These are phyloP conservation scores for Dictyostelium purpureum DNA, from an alignment of 78 protist species.

Conservation along the genomic window DNA sequence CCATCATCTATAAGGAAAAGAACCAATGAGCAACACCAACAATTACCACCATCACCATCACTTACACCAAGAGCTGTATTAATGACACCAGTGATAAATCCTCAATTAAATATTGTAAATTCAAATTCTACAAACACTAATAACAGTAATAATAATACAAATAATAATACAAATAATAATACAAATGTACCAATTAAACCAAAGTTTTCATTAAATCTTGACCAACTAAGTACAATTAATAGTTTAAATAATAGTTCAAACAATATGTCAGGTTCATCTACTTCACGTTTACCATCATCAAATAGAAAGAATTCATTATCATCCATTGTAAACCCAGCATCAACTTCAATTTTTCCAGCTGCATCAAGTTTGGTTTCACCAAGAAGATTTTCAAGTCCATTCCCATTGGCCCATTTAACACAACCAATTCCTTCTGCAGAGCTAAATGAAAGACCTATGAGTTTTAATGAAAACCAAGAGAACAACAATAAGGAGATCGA, in stretches of 20 bases:
- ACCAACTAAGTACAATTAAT: not conserved
- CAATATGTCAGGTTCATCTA: not conserved
- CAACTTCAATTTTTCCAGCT: not conserved
- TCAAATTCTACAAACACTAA: not conserved
- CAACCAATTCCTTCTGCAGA: not conserved
- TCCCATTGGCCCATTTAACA: not conserved
- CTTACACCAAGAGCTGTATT: not conserved
- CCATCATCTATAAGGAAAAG: slow-evolving; percentile 55
- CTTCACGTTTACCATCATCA: slow-evolving; percentile 7
- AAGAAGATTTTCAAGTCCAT: not conserved
- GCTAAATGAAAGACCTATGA: not conserved
- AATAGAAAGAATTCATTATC: not conserved
- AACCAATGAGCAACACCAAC: slow-evolving; percentile 1
- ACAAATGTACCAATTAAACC: not conserved
- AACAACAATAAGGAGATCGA: not conserved
- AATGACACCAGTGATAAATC: not conserved
- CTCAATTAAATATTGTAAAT: not conserved
- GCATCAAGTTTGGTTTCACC: slow-evolving; percentile 22
- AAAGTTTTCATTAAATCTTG: slow-evolving; percentile 16
- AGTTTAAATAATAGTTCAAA: not conserved
- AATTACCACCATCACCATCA: not conserved
- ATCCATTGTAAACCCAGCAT: not conserved
- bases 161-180: not conserved
- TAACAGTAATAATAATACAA: not conserved
- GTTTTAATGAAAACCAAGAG: not conserved